Evolutionary conservation across 192 early-diverging fungal species (phyloP), one percentile per base, ranked within the genome.

Genomic region (Spizellomyces sp.): DNA sequence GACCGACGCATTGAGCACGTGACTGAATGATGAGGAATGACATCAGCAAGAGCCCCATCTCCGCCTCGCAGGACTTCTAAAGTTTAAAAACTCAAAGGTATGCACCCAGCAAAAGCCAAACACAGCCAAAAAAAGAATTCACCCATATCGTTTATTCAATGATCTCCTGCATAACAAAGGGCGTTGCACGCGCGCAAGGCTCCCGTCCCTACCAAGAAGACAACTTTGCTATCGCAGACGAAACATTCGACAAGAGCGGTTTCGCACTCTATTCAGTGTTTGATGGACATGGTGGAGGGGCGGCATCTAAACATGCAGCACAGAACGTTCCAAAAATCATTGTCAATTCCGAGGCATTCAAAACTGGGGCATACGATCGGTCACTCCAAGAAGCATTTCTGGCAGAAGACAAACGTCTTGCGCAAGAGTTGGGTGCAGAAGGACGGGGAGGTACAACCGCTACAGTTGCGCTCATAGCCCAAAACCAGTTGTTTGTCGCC

Each of bases 121-220:
- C 27, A 36, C 27, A 36, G 27, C 27, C 27, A 36, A 36, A 36
- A 36, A 36, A 36, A 36, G 27, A 3, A 36, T 36, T 36, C 3
- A 36, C 27, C 3, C 27, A 36, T 36, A 36, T 36, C 27, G 27
- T 36, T 56, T 56, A 56, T 56, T 19, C 22, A n/a, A 61, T 61
- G 59, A 48, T 67, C 0, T n/a, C 45, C 70, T 10, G 15, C 42
- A 75, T 75, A 54, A 10, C 52, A 17, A 75, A 75, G 46, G 73
- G 73, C 36, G 73, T 75, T 27, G 68, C 66, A 12, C 65, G 66
- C n/a, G 56, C 47, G 6, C 66, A 68, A 44, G 73, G 73, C 1
- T 41, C 66, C 4, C 65, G 73, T 7, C 64, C 64, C 5, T 75
- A 75, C 73, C 73, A 75, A 54, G 73, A 75, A 55, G 73, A 75